Percentiles rank a stretch among this genome's conserved stretches.
phyloP scores from a whole-genome alignment of 345 rosid species.

The Brassica juncea region DNA sequence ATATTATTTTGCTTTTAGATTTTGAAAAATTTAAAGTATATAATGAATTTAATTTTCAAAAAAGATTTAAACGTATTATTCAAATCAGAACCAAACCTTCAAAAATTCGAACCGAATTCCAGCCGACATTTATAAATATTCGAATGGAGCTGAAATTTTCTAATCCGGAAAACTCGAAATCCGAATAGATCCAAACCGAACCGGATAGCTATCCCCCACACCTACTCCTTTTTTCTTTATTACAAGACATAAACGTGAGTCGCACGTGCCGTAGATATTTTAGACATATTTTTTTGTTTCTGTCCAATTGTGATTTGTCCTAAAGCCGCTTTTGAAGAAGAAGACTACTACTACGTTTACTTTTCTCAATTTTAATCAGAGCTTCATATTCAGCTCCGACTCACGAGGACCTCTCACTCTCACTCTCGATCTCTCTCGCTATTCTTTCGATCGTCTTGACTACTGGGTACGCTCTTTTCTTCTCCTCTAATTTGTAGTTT shows the following conservation, averaged over 20 bases:
- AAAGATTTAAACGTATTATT: too few relatives aligned
- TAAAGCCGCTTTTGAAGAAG: background rate
- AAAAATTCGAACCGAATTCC: too few relatives aligned
- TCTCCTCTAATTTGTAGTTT: too few relatives aligned
- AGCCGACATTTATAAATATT: too few relatives aligned
- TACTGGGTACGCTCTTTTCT: slow-evolving; percentile 4
- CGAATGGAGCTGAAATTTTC: too few relatives aligned
- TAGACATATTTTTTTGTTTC: background rate
- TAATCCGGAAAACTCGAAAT: too few relatives aligned
- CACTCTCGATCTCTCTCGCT: background rate
- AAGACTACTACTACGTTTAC: background rate
- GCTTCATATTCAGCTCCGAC: background rate
- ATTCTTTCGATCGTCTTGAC: background rate
- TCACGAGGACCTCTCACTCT: background rate
- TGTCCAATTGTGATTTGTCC: background rate
- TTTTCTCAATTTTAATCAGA: background rate
- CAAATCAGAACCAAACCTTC: too few relatives aligned
- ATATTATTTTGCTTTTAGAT: too few relatives aligned
- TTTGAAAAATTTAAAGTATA: too few relatives aligned
- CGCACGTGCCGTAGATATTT: slow-evolving; percentile 23
- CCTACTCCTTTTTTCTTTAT: background rate
- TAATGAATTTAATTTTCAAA: too few relatives aligned
- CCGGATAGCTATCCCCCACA: too few relatives aligned
- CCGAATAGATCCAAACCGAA: too few relatives aligned
- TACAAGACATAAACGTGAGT: background rate